Evolutionary conservation across 139 green algal species (phyloP), one percentile per base, ranked within the genome.

Genomic region (Astrephomene gubernaculifera): DNA sequence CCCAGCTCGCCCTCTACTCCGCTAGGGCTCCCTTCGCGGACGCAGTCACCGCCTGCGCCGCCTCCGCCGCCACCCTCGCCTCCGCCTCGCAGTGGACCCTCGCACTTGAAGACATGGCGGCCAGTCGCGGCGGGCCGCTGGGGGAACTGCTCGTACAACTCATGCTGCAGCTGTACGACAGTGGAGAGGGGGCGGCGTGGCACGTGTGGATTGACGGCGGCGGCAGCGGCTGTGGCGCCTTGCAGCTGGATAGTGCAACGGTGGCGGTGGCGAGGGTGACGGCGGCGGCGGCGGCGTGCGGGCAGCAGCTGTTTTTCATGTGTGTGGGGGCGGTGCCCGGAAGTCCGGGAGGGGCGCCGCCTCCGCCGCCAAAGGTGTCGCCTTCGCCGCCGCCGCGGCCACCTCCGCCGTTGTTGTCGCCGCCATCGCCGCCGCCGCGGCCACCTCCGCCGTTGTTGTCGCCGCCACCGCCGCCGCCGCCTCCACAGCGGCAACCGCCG

Each of bases 1-100:
- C 45, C 45, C 49, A 49, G 49, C 71, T 80, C 31, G 71, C 71
- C 7, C 67, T 80, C 71, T 80, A 61, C 71, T 49, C 71, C 45
- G 31, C 31, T 12, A 45, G 71, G 9, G 17, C 53, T 31, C 45
- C 71, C 3, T 60, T 27, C 33, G n/a, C 33, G 21, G 19, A 67
- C 12, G 71, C 71, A 0, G 21, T 8, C 7, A 35, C 45, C 33
- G n/a, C 29, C 49, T 80, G 53, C 57, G 31, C 21, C 4, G 1
- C 0, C 7, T 38, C 39, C 4, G n/a, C 4, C 54, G 9, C 29
- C 8, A 19, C 17, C 27, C 41, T 70, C 27, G 41, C 33, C 2
- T 36, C 21, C 27, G 3, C 52, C 8, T 1, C 6, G n/a, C 29
- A 83, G 22, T 83, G 76, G 76, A 4, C 2, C 5, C 2, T 22